Conservation (phyloP, 1,284 basidiomycete species). For the Tylopilus sp. region DNA sequence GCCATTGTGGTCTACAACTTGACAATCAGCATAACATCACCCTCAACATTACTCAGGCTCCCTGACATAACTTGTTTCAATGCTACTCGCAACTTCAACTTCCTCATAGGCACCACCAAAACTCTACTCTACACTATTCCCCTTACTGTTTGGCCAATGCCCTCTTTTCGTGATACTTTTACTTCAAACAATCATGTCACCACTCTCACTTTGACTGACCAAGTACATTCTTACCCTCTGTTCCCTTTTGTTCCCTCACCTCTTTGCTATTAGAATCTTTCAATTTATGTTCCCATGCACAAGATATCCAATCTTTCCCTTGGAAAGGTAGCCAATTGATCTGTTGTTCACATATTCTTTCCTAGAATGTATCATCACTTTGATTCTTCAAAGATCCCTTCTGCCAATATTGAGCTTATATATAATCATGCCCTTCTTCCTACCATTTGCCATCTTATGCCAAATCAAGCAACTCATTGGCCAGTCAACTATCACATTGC, state of each 20-base stretch:
- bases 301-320: not conserved
- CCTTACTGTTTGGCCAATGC: not conserved
- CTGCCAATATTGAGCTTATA: no score
- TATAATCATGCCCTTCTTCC: no score
- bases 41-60: not conserved
- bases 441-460: no score
- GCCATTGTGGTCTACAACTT: no score
- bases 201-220: no score
- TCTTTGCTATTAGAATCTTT: not conserved
- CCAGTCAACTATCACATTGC: no score
- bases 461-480: no score
- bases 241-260: no score
- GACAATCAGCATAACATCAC: not conserved
- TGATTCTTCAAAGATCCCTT: not conserved
- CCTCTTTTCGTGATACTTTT: not conserved
- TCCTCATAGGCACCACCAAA: not conserved
- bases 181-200: not conserved
- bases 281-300: not conserved
- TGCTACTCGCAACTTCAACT: not conserved
- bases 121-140: not conserved
- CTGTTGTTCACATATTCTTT: not conserved
- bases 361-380: not conserved
- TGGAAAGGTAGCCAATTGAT: not conserved
- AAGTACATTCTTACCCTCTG: not conserved
- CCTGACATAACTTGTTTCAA: not conserved